Evolutionary conservation across 257 asterid species (phyloP).

Genomic region (Nicotiana benthamiana): DNA sequence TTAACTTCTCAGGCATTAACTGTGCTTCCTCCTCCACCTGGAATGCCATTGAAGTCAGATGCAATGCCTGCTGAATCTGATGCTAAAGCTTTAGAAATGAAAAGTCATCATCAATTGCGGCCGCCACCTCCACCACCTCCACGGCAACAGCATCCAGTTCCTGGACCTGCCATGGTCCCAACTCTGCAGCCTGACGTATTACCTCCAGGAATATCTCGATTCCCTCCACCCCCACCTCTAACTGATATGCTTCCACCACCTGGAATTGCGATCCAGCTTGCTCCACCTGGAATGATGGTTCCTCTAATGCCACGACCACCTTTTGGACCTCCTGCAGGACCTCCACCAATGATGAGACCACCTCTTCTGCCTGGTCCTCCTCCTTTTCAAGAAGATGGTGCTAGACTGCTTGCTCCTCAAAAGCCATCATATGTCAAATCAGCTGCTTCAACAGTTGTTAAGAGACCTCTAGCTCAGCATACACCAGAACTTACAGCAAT

Average conservation of each 20-base stretch:
- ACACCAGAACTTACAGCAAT: conserved; percentile 97
- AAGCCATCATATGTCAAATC: conserved; percentile 92
- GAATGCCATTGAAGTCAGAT: conserved; percentile 37
- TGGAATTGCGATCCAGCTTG: conserved; percentile 62
- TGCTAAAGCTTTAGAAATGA: conserved; percentile 38
- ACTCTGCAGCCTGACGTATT: conserved; percentile 48
- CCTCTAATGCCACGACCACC: conserved; percentile 74
- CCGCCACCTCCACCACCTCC: conserved; percentile 70
- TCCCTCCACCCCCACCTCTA: conserved; percentile 78
- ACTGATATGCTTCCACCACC: conserved; percentile 64
- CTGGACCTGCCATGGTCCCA: conserved; percentile 47
- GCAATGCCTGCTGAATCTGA: conserved; percentile 51
- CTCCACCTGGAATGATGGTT: conserved; percentile 65
- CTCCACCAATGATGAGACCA: conserved; percentile 74
- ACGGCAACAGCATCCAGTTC: conserved; percentile 58
- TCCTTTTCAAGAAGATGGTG: conserved; percentile 49
- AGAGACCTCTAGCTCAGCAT: conserved; percentile 99
- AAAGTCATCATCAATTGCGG: conserved; percentile 46
- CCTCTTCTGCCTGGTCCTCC: conserved; percentile 99
- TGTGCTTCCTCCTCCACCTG: conserved; percentile 56
- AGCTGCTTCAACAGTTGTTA: conserved; percentile 97
- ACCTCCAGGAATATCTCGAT: conserved; percentile 67
- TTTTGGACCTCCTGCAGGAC: conserved; percentile 65
- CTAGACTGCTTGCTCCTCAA: conserved; percentile 45
- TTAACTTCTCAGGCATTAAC: conserved; percentile 35